Evolutionary conservation across 176 grass and related monocot genomes (phyloP).

Genomic region (Oryza nivara): DNA sequence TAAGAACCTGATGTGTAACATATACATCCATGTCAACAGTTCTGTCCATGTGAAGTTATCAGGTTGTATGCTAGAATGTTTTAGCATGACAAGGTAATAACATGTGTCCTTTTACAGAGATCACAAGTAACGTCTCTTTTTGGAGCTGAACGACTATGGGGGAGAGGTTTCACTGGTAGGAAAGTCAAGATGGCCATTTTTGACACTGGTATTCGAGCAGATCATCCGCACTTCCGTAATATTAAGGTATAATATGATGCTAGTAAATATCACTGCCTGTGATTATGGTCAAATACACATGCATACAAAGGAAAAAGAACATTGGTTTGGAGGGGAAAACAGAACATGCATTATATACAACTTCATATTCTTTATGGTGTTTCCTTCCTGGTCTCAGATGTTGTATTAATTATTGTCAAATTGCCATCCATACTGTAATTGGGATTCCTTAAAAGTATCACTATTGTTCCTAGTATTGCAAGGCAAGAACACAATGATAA

Average conservation of each 20-base stretch:
- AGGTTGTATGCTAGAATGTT: constrained; percentile 9
- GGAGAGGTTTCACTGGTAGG: constrained; percentile 76
- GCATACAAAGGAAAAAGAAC: not conserved
- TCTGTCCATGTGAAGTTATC: constrained; percentile 3
- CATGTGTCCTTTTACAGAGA: constrained; percentile 58
- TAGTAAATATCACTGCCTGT: constrained; percentile 18
- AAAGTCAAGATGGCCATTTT: constrained; percentile 99
- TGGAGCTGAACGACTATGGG: constrained; percentile 85
- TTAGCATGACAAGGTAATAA: constrained; percentile 22
- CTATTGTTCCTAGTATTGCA: constrained; percentile 7
- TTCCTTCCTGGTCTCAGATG: not conserved
- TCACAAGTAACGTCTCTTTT: constrained; percentile 95
- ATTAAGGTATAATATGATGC: constrained; percentile 67
- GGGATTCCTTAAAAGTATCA: not conserved
- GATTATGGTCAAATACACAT: not conserved
- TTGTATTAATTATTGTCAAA: constrained; percentile 32
- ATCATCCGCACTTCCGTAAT: constrained; percentile 96
- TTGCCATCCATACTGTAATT: not conserved
- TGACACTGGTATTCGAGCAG: constrained; percentile 93
- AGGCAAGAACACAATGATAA: not conserved
- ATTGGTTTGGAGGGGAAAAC: not conserved
- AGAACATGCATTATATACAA: not conserved
- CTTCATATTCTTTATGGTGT: not conserved
- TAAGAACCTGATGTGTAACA: not conserved
- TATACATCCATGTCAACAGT: not conserved